Base-by-base conservation (phyloP, 208 protist species). In the Wallacemonas rigidus region DNA sequence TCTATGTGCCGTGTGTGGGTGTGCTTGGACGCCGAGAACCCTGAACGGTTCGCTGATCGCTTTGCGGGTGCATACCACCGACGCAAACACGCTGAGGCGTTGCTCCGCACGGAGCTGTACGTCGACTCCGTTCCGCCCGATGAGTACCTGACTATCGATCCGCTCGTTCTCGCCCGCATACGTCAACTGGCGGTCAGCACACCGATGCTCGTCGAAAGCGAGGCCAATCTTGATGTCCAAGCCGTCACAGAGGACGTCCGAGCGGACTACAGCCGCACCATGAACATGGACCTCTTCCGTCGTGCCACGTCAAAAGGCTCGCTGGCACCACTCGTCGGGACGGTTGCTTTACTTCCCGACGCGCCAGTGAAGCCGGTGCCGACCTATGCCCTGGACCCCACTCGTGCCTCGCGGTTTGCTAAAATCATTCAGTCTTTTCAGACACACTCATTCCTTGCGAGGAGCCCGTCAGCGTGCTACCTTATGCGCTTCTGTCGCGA, bases 101-200 rank as follows among this genome's bases (percentile, higher is more conserved):
- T 92, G 9, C 72, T 98, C 57, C 87, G 87, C 45, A 74, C 93
- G 67, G 80, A 98, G 69, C 80, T 98, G 50, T 98, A 90, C 78
- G 86, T 98, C 12, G 96, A 99, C 56, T 93, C 83, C 69, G 98
- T 99, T 77, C 98, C 98, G 2, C 81, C 84, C 7, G 97, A 99
- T 71, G 91, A 97, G 73, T 96, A 90, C 79, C 84, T 93, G 58
- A 71, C 71, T 2, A 74, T 97, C 15, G 88, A 95, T 60, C 79
- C 88, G 0, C 64, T 73, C 14, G 90, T 90, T n/a, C 51, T 87
- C 35, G 73, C 70, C 2, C 85, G 91, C 38, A 85, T 97, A 54
- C 85, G 82, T 6, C 64, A 85, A 36, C 62, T 94, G 14, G 86
- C 81, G 68, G 57, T 97, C 50, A 96, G 76, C 76, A 95, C 89